Evolutionary conservation across 2,329 filamentous ascomycete genomes (phyloP).

Genomic region (Daldinia sp.): DNA sequence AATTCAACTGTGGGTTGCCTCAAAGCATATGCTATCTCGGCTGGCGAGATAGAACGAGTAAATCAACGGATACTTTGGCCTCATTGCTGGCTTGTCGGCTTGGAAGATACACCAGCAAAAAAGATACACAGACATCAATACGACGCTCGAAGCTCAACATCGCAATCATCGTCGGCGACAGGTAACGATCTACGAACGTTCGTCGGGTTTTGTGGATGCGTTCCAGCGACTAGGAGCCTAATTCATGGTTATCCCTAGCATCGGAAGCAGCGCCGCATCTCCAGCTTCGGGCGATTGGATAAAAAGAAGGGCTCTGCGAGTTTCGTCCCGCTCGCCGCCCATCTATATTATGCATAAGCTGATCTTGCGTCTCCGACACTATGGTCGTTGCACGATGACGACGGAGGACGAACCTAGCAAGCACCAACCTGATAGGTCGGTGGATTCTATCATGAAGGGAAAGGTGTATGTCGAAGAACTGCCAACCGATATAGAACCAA

Average conservation of each 20-base stretch:
- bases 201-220: background rate
- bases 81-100: background rate
- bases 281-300: background rate
- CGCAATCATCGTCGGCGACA: background rate
- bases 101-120: background rate
- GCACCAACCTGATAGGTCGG: constrained; percentile 15
- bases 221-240: background rate
- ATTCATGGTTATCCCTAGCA: background rate
- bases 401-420: constrained; percentile 9
- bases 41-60: background rate
- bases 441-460: constrained; percentile 29
- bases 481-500: constrained; percentile 42
- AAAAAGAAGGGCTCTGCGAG: background rate
- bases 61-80: constrained; percentile 1
- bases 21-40: constrained; percentile 9
- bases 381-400: constrained; percentile 23
- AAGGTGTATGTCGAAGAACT: constrained; percentile 42
- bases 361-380: constrained; percentile 24
- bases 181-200: background rate
- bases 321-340: background rate
- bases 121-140: background rate
- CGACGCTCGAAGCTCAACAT: background rate
- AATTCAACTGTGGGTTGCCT: constrained; percentile 18
- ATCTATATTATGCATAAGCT: constrained; percentile 24
- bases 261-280: background rate